Evolutionary conservation across 139 green algal genomes (phyloP).

Genomic region (Gonium pectorale): DNA sequence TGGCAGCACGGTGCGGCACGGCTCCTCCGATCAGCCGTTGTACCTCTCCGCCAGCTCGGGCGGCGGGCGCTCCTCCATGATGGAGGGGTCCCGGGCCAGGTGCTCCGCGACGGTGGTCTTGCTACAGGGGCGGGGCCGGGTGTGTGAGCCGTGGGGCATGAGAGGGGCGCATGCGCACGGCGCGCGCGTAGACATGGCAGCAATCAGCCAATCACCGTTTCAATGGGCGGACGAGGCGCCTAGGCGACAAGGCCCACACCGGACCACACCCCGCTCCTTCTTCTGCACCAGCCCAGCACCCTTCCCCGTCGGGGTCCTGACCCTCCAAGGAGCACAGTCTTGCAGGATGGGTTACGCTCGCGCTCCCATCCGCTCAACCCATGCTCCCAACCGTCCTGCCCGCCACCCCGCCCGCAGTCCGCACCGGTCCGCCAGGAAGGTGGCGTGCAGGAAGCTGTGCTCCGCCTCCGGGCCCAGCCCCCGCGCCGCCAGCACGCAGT

Average conservation of each 20-base stretch:
- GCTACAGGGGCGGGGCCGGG: neutral
- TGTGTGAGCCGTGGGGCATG: neutral
- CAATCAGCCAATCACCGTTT: too few relatives aligned
- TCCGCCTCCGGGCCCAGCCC: slow-evolving; percentile 69
- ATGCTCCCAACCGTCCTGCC: neutral
- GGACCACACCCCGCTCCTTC: neutral
- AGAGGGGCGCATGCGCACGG: too few relatives aligned
- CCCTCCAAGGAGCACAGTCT: too few relatives aligned
- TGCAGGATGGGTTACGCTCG: too few relatives aligned
- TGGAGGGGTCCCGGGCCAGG: slow-evolving; percentile 76
- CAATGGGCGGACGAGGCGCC: neutral
- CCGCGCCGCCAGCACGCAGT: slow-evolving; percentile 89
- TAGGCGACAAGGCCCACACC: neutral
- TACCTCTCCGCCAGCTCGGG: slow-evolving; percentile 79
- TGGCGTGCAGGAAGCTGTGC: slow-evolving; percentile 88
- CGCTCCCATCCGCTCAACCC: neutral
- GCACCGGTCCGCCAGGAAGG: slow-evolving; percentile 84
- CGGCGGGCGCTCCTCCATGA: slow-evolving; percentile 89
- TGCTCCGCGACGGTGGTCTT: slow-evolving; percentile 75
- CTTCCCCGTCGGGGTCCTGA: too few relatives aligned
- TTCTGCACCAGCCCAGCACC: neutral
- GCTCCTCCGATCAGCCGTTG: slow-evolving; percentile 89
- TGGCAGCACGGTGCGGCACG: neutral
- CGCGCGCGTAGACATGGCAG: too few relatives aligned
- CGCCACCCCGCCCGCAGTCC: neutral